A percentile compares a stretch with the other conserved stretches of the same genome.
Evolutionary conservation across 1,284 basidiomycete genomes (phyloP).

Genomic region (Ustilago trichophora): DNA sequence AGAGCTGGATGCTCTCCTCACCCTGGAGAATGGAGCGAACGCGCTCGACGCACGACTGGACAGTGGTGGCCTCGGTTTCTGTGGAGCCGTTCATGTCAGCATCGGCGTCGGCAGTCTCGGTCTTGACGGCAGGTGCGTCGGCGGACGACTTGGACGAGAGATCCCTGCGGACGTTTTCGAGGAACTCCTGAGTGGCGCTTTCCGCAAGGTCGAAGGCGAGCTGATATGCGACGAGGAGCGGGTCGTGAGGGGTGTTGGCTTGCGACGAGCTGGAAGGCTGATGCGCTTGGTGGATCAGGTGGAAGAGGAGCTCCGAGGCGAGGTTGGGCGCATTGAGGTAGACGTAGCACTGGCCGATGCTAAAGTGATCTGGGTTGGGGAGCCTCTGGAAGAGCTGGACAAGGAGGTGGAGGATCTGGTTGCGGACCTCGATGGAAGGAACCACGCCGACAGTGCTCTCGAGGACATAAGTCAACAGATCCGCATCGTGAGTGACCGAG

Average conservation of each 20-base stretch:
- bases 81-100: constrained; percentile 47
- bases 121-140: constrained; percentile 18
- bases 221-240: constrained; percentile 63
- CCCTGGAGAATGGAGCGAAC: constrained; percentile 62
- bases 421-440: constrained; percentile 53
- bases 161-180: constrained; percentile 58
- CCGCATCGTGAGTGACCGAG: constrained; percentile 54
- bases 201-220: constrained; percentile 66
- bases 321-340: constrained; percentile 62
- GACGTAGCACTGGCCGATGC: constrained; percentile 66
- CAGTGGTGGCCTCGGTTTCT: constrained; percentile 28
- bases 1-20: constrained; percentile 65
- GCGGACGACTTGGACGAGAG: constrained; percentile 32
- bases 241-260: constrained; percentile 58
- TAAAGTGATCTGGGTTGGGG: constrained; percentile 62
- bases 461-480: constrained; percentile 62
- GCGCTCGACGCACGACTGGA: constrained; percentile 46
- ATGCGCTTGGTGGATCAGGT: constrained; percentile 59
- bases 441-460: constrained; percentile 64
- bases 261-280: constrained; percentile 49
- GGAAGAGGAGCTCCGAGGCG: constrained; percentile 57
- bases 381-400: constrained; percentile 65
- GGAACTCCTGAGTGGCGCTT: constrained; percentile 66
- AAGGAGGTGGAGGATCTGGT: constrained; percentile 62
- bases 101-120: constrained; percentile 28